Base-by-base conservation (phyloP, 345 rosid species). In the Leavenworthia alabamica region DNA sequence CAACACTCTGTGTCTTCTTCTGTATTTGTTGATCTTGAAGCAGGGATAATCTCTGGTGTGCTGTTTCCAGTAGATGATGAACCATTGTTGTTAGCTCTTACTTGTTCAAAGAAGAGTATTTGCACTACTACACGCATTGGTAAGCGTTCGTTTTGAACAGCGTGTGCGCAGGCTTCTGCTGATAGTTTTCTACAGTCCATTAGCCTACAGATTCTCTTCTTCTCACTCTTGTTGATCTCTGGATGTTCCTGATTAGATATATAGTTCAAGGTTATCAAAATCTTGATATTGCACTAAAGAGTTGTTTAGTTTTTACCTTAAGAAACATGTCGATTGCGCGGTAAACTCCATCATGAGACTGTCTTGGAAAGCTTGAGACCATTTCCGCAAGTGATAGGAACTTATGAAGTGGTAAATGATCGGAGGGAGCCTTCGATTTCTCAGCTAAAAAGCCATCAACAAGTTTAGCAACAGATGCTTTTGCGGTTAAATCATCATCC, bases 81-180 rank as follows among this genome's bases (percentile, higher is more conserved):
- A 12, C 66, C 66, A 28, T 64, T 70, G 73, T 37, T 69, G 57
- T 70, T 71, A 51, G 87, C 82, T 75, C 83, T 71, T 48, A 82
- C 77, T 55, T 86, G 96, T 71, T 91, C 98, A 24, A 91, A 88
- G 84, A 90, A 90, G 65, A 90, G 97, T 20, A 84, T 91, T 73
- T 90, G 97, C 49, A 90, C 97, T 8, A 88, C 89, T 3, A 90
- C 89, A 4, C 96, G 80, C 59, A 88, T 73, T 0, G 96, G 94
- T 36, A 90, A 80, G 36, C 97, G 65, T 73, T 90, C 97, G 46
- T 90, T 88, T 69, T 90, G 97, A 13, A 87, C 85, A 0, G 86
- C 97, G 35, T 90, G 96, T 47, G 82, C 82, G 72, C 91, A 82
- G 5, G 94, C 97, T 20, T 79, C 91, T 0, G 67, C 80, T 2